Evolutionary conservation across 192 early-diverging fungal species (phyloP).

Genomic region (Linnemannia schmuckeri): DNA sequence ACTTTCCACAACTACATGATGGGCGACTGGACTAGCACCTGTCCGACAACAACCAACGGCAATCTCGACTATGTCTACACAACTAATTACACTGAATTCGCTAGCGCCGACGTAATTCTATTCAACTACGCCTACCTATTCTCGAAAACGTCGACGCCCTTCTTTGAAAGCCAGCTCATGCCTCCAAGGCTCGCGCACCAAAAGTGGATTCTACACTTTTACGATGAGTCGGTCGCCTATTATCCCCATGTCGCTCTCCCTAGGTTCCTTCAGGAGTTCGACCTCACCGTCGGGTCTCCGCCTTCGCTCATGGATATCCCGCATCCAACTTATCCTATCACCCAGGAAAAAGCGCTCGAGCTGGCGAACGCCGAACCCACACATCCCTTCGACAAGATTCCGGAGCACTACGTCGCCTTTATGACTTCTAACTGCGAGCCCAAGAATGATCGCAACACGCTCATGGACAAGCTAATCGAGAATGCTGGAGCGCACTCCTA

Average conservation of each 20-base stretch:
- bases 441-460: slow-evolving; percentile 9
- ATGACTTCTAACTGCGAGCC: slow-evolving; percentile 20
- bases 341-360: not conserved
- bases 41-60: not conserved
- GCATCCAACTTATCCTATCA: slow-evolving; percentile 10
- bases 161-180: slow-evolving; percentile 1
- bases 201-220: slow-evolving; percentile 8
- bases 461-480: slow-evolving; percentile 1
- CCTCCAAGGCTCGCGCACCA: slow-evolving; percentile 19
- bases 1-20: not conserved
- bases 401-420: slow-evolving; percentile 9
- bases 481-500: slow-evolving; percentile 24
- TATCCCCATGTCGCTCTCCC: slow-evolving; percentile 9
- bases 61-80: slow-evolving; percentile 3
- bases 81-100: slow-evolving; percentile 29
- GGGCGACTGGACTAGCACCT: not conserved
- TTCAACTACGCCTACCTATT: slow-evolving; percentile 16
- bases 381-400: not conserved
- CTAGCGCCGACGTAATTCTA: slow-evolving; percentile 14
- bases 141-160: not conserved
- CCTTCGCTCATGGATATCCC: slow-evolving; percentile 10
- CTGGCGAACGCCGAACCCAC: not conserved
- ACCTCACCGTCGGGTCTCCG: slow-evolving; percentile 22
- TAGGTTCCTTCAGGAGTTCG: slow-evolving; percentile 5
- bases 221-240: slow-evolving; percentile 4